Base-by-base conservation (phyloP, 257 asterid genomes). In the Paraleonurus japonicus region DNA sequence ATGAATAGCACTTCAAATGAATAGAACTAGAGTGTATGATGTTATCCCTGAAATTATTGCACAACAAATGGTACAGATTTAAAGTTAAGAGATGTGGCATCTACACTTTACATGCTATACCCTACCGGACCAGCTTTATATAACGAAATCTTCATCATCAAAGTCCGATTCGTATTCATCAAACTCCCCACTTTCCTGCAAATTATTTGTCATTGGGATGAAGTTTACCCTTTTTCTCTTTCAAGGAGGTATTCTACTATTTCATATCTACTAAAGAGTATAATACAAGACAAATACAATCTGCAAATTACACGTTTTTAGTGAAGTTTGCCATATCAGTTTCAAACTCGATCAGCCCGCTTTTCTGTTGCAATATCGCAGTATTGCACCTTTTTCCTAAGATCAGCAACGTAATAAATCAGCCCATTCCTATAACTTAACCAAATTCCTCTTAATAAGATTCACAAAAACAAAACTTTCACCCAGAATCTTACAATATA, bases 331-430 rank as follows among this genome's bases (percentile, higher is more conserved):
- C 83, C 86, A 83, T 90, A 67, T 97, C 97, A 43, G 51, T 68
- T 26, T 93, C 96, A 72, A 93, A 93, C 80, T 90, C n/a, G n/a
- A n/a, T n/a, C 98, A 28, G 92, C 89, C 74, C 98, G 90, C 76
- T 90, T 93, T 81, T 86, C 87, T 13, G 98, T 90, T 77, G 98
- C 98, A 65, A 86, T 79, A 74, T 93, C 98, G 65, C 87, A 93
- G 81, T 93, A 93, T 3, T 89, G 78, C 61, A 93, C 97, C 78
- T 93, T 90, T n/a, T 76, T 89, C 97, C 98, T 93, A 65, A 71
- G 4, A 79, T 23, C 47, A 70, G 67, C 39, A 87, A 69, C 20
- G 17, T 47, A 45, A 37, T 48, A 28, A 4, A 75, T 74, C 61
- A 78, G 69, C 90, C 98, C 95, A 91, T 92, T 73, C 81, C 89